Base-by-base conservation (phyloP, 768 basidiomycete species). In the Lactarius evosmus region DNA sequence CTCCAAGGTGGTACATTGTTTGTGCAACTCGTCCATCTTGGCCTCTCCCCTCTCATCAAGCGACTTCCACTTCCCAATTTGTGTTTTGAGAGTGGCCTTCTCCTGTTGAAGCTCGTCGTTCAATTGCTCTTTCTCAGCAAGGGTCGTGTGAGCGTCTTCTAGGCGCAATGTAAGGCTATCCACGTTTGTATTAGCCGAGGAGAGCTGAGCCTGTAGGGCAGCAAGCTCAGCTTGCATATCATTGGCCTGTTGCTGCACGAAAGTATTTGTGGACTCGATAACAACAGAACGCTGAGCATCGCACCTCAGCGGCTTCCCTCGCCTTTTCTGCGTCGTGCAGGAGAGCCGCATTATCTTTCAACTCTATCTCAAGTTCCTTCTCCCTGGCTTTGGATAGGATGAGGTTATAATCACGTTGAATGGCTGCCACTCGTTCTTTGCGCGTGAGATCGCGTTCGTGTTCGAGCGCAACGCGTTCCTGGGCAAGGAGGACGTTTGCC, bases 361-460 rank as follows among this genome's bases (percentile, higher is more conserved):
- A 66, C 40, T 80, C 79, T 46, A 74, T 71, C 69, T 88, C 85
- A 52, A 89, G 73, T 67, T 86, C 85, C 16, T 77, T 75, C 68
- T 90, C 89, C 56, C 79, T 78, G 22, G 78, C 78, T 72, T 87
- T 85, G 69, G 88, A 91, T 74, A 84, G 79, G n/a, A 80, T 82
- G 57, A 91, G 80, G 70, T 82, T 82, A 69, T 78, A 83, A 63
- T 93, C 89, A 61, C 88, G 77, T 70, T 87, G 85, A 40, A 88
- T 67, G 51, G 82, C 74, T 56, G 82, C 78, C 36, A 89, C 69
- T 58, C 83, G 85, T 75, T 89, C 88, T 66, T 74, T 74, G 66
- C 88, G 77, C 52, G 78, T 73, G 17, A 75, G 72, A 51, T 85
- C 83, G 74, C 80, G 82, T 72, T 84, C 82, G 56, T 79, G 81